Percentiles rank a stretch among this genome's conserved stretches.
Conservation (phyloP, 768 basidiomycete genomes). For the Infundibulicybe gibba region DNA sequence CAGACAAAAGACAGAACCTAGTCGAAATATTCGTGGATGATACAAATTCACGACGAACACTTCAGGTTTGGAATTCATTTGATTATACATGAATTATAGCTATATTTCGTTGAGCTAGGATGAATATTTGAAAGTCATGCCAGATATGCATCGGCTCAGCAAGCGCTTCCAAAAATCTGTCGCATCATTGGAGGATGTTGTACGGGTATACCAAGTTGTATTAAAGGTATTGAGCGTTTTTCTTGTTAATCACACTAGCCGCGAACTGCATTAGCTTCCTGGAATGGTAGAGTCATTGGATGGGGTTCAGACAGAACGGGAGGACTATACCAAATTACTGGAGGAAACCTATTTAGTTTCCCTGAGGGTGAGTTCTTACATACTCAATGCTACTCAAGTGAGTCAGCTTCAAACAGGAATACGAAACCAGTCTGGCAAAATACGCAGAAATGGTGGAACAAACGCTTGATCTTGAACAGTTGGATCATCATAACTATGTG, state of each 20-base stretch:
- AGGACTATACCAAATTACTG: slow-evolving; percentile 48
- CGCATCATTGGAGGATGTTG: slow-evolving; percentile 90
- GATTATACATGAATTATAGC: neutral
- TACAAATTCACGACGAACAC: slow-evolving; percentile 57
- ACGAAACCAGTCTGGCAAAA: slow-evolving; percentile 59
- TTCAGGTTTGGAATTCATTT: slow-evolving; percentile 53
- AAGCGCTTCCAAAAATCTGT: slow-evolving; percentile 86
- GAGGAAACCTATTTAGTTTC: slow-evolving; percentile 62
- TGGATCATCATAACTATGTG: slow-evolving; percentile 83
- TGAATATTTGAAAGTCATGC: slow-evolving; percentile 86
- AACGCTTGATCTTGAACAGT: slow-evolving; percentile 86
- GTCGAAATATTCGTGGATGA: slow-evolving; percentile 88
- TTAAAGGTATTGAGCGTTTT: slow-evolving; percentile 50
- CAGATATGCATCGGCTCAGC: slow-evolving; percentile 87
- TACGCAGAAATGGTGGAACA: slow-evolving; percentile 95
- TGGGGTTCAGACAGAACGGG: slow-evolving; percentile 37
- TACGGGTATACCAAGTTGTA: slow-evolving; percentile 92
- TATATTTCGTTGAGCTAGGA: slow-evolving; percentile 42
- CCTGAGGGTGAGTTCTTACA: slow-evolving; percentile 44
- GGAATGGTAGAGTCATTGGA: slow-evolving; percentile 69
- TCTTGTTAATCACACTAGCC: neutral
- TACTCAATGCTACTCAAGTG: neutral
- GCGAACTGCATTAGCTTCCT: slow-evolving; percentile 50
- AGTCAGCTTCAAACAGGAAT: slow-evolving; percentile 44
- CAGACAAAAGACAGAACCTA: slow-evolving; percentile 83